phyloP scores from a whole-genome alignment of 2,329 filamentous ascomycete species.

The Fusarium newnesense region DNA sequence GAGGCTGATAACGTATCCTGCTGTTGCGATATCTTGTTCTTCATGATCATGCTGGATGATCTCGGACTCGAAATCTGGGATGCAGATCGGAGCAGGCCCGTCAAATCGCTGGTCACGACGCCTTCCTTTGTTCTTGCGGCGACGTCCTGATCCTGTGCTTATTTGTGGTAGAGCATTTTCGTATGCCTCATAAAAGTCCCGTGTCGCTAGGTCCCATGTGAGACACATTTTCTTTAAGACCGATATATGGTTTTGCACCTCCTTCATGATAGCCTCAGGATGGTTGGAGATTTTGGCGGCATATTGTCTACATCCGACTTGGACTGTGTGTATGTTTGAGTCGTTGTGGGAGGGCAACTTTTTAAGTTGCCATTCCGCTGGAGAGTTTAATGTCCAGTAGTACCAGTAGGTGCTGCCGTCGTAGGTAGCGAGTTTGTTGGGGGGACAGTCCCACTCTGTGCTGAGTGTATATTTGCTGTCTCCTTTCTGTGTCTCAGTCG shows the following conservation, averaged over 20 bases:
- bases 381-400: background rate
- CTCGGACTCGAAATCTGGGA: background rate
- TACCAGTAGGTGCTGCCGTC: background rate
- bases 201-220: background rate
- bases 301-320: background rate
- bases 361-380: background rate
- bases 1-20: slow-evolving; percentile 7
- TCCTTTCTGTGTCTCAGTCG: background rate
- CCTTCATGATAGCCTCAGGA: background rate
- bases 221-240: background rate
- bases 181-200: background rate
- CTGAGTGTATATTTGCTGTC: background rate
- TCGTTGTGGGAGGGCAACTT: background rate
- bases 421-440: background rate
- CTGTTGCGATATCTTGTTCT: background rate
- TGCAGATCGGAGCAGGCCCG: too few relatives aligned
- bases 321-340: background rate
- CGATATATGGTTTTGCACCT: background rate
- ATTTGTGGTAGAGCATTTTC: background rate
- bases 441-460: background rate
- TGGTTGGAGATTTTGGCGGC: slow-evolving; percentile 5
- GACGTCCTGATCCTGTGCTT: background rate
- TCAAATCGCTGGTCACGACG: rapidly evolving
- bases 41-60: background rate
- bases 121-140: background rate